phyloP scores from a whole-genome alignment of 2,329 filamentous ascomycete species.

The Colletotrichum theobromicola region DNA sequence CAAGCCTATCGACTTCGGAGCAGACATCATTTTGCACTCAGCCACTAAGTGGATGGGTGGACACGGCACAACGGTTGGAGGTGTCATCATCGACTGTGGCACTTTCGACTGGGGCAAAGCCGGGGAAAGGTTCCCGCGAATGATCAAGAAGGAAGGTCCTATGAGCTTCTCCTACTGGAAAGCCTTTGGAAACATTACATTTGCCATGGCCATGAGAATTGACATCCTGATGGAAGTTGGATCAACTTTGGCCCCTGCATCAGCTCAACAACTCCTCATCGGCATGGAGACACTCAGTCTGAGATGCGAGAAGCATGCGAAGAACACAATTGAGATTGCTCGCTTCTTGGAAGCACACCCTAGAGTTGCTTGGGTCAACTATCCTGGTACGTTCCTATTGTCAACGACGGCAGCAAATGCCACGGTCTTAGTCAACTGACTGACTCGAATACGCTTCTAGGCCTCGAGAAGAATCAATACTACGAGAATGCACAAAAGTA shows the following conservation, averaged over 20 bases:
- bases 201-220: slow-evolving; percentile 64
- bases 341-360: slow-evolving; percentile 71
- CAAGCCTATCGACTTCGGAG: slow-evolving; percentile 71
- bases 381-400: slow-evolving; percentile 59
- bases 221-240: slow-evolving; percentile 75
- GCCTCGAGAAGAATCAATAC: slow-evolving; percentile 56
- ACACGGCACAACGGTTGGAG: slow-evolving; percentile 73
- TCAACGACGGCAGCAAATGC: not conserved
- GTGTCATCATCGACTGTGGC: slow-evolving; percentile 70
- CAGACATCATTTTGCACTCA: slow-evolving; percentile 74
- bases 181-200: slow-evolving; percentile 66
- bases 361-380: slow-evolving; percentile 74
- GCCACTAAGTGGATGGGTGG: slow-evolving; percentile 79
- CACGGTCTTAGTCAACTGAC: not conserved
- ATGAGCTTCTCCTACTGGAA: slow-evolving; percentile 2
- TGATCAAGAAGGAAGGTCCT: slow-evolving; percentile 62
- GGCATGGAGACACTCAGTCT: slow-evolving; percentile 73
- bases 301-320: slow-evolving; percentile 68
- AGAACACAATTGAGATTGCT: slow-evolving; percentile 68
- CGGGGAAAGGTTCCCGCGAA: slow-evolving; percentile 71
- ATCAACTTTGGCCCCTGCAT: slow-evolving; percentile 71
- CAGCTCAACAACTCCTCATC: slow-evolving; percentile 72
- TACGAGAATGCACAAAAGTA: slow-evolving; percentile 72
- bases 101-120: slow-evolving; percentile 71
- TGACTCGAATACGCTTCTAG: not conserved